Evolutionary conservation across 768 basidiomycete species (phyloP), one percentile per base, ranked within the genome.

Genomic region (Chiua virens): DNA sequence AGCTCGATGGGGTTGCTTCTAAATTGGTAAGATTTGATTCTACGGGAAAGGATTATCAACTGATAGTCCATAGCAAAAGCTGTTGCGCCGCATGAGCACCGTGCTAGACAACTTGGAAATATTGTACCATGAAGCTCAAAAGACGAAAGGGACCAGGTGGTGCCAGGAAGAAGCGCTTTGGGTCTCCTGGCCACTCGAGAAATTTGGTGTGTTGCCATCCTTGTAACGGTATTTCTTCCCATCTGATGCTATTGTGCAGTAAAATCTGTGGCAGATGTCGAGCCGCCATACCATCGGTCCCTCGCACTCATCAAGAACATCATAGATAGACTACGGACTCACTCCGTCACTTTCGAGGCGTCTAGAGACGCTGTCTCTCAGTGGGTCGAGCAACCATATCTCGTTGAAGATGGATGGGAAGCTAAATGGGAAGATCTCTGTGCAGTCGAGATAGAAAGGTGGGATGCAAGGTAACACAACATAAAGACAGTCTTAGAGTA

Each of bases 101-200:
- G 74, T 81, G 21, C 68, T 90, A 41, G 89, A 91, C 35, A 80
- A 71, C 43, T 60, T 91, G 47, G 90, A 92, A 53, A 61, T 67
- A 3, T 63, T 89, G 3, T 68, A 90, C 13, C 70, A 79, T 25
- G 90, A 92, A 38, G 87, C 88, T 3, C 78, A 82, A 60, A 87
- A 79, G 64, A 67, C 71, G 15, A 90, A 87, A 65, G 89, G 90
- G 0, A 83, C 80, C 72, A 71, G 75, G 53, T 91, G 87, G 85
- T 84, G 81, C 3, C 75, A 77, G 13, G 73, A 80, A 55, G 87
- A 91, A 53, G 83, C 87, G 1, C 71, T 92, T 39, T 92, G 90
- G 90, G 71, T 80, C 22, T 90, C 89, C 11, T 92, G 90, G 90
- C 74, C 90, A 0, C 69, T 92, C 23, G 85, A 87, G 58, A 86